These are phyloP conservation scores for Daedalea quercina DNA, from an alignment of 768 basidiomycete genomes.

Conservation along the genomic window DNA sequence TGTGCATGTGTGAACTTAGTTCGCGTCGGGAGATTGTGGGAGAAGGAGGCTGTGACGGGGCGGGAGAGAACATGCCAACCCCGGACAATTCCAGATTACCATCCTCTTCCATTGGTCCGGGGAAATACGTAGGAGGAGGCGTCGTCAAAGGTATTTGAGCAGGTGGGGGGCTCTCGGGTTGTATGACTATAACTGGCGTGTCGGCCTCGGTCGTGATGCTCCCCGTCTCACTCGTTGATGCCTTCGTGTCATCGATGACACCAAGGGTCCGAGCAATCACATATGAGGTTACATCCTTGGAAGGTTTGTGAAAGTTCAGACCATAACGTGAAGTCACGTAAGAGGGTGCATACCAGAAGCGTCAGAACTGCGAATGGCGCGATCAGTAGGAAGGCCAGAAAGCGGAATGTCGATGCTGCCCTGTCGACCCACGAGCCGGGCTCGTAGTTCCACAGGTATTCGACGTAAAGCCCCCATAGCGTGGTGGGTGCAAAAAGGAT, in stretches of 20 bases:
- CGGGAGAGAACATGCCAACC: conserved; percentile 70
- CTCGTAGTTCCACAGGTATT: conserved; percentile 58
- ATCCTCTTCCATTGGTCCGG: conserved; percentile 16
- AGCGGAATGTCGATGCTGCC: conserved; percentile 54
- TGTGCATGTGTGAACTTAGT: conserved; percentile 9
- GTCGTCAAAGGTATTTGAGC: neutral
- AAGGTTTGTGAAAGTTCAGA: conserved; percentile 1
- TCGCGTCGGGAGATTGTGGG: conserved; percentile 36
- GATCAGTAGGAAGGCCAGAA: conserved; percentile 49
- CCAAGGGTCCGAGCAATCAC: conserved; percentile 79
- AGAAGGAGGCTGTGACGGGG: conserved; percentile 58
- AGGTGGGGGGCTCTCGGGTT: conserved; percentile 6
- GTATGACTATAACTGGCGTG: conserved; percentile 9
- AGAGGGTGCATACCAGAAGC: conserved; percentile 43
- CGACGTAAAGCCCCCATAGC: conserved; percentile 55
- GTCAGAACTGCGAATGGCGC: conserved; percentile 52
- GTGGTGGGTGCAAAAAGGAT: conserved; percentile 30
- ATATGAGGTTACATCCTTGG: conserved; percentile 74
- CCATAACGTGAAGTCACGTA: neutral
- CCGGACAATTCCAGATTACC: conserved; percentile 54
- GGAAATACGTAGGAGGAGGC: conserved; percentile 12
- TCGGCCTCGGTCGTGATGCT: neutral
- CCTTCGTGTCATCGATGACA: conserved; percentile 66
- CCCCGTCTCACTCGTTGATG: conserved; percentile 53
- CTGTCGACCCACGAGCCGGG: conserved; percentile 62